A percentile compares a stretch with the other conserved stretches of the same genome.
Conservation (phyloP, 306 rosid genomes). For the Canavalia gladiata region DNA sequence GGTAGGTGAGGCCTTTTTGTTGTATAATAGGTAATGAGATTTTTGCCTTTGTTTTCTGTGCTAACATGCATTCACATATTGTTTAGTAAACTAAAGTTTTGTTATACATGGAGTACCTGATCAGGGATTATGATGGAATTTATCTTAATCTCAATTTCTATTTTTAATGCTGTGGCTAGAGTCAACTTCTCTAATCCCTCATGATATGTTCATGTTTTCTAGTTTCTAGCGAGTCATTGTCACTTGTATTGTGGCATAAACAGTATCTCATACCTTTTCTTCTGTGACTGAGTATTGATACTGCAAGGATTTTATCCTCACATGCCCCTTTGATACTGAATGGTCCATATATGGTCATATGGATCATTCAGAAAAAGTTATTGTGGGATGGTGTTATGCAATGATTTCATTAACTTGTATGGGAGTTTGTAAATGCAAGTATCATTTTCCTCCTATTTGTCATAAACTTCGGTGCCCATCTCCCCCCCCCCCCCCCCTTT, state of each 20-base stretch:
- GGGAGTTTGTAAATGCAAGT: neutral
- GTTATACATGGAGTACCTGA: neutral
- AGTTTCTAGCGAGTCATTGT: neutral
- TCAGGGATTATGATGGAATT: slow-evolving; percentile 3
- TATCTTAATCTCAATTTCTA: neutral
- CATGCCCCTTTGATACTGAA: neutral
- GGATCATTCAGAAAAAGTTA: neutral
- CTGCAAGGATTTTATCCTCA: neutral
- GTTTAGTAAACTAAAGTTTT: slow-evolving; percentile 1
- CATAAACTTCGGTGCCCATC: neutral
- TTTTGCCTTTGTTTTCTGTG: slow-evolving; percentile 1
- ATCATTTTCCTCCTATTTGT: neutral
- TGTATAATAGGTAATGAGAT: slow-evolving; percentile 72
- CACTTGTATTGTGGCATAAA: neutral
- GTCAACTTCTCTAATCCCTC: neutral
- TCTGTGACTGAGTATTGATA: too few relatives aligned
- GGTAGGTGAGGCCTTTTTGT: slow-evolving; percentile 74
- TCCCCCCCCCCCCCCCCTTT: too few relatives aligned
- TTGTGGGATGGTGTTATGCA: neutral
- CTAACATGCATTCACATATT: slow-evolving; percentile 31
- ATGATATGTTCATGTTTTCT: neutral
- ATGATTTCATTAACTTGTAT: neutral
- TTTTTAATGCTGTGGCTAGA: neutral
- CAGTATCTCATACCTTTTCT: too few relatives aligned
- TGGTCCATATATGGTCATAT: too few relatives aligned